Evolutionary conservation across 2,329 filamentous ascomycete genomes (phyloP), one percentile per base, ranked within the genome.

Genomic region (Colletotrichum acutatum): DNA sequence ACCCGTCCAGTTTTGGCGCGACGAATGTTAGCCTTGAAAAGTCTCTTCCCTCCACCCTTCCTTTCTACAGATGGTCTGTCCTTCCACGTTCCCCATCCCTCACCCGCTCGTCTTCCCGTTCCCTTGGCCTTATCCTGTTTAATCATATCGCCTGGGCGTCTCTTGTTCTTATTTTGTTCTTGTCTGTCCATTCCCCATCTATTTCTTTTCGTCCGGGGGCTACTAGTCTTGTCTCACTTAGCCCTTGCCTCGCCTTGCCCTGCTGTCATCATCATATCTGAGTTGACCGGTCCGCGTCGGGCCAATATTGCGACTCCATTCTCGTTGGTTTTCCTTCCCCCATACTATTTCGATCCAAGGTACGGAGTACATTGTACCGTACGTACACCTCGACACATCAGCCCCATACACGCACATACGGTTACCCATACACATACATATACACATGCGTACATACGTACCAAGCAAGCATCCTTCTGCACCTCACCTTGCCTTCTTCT

Each of bases 1-100:
- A 42, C 52, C 49, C 54, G 49, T 58, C 53, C 59, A 34, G 58
- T 34, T 49, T 56, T 42, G 37, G 46, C 60, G 60, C 66, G n/a
- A 65, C 66, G 42, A 32, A 42, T 70, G 53, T 65, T 70, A 65
- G 66, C 53, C 66, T 53, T 65, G 60, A 64, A 70, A 70, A 60
- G 42, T 64, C 42, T 69, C 54, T 65, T 34, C 66, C 46, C 22
- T 56, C 63, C 28, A 52, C 63, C 49, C 46, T 57, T 49, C 68
- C 32, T 34, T 11, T 34, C 32, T 34, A 11, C 32, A 12, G 32
- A 34, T 49, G 24, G 58, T 19, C 37, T 42, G 37, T 52, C 60
- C 26, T 59, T 49, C 11, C 68, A 34, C 32, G 32, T 42, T 34
- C 26, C 46, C 37, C 57, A 34, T 46, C 26, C 49, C 37, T 34